Percentiles rank a stretch among this genome's conserved stretches.
phyloP scores from a whole-genome alignment of 306 rosid species.

The Medicago ruthenica region DNA sequence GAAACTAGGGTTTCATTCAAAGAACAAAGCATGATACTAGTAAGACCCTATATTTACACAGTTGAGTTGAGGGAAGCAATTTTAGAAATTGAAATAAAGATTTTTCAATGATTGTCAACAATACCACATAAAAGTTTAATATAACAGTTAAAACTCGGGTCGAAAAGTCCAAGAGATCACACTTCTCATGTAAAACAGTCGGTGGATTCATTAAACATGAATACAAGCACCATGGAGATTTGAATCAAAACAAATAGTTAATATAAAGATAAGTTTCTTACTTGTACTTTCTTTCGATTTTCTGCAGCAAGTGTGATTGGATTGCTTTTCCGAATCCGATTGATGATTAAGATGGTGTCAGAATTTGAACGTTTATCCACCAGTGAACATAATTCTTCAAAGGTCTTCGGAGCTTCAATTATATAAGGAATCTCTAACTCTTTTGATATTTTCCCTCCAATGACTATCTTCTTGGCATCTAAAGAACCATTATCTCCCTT shows the following conservation, averaged over 20 bases:
- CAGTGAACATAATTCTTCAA: conserved; percentile 69
- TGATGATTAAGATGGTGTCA: conserved; percentile 69
- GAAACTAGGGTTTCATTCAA: conserved; percentile 16
- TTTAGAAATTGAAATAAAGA: neutral
- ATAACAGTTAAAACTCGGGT: neutral
- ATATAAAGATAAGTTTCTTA: conserved; percentile 46
- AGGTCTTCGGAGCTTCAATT: conserved; percentile 86
- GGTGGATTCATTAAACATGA: neutral
- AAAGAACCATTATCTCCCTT: conserved; percentile 48
- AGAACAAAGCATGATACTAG: conserved; percentile 8
- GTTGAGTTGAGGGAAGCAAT: conserved; percentile 20
- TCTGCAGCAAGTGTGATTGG: conserved; percentile 83
- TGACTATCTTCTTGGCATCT: conserved; percentile 53
- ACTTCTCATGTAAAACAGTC: conserved; percentile 12
- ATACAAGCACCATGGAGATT: conserved; percentile 30
- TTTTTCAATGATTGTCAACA: conserved; percentile 11
- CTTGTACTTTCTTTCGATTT: conserved; percentile 92
- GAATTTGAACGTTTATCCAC: conserved; percentile 61
- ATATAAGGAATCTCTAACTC: conserved; percentile 74
- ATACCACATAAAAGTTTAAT: conserved; percentile 5
- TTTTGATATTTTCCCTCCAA: conserved; percentile 51
- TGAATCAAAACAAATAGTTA: conserved; percentile 13
- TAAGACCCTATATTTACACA: neutral
- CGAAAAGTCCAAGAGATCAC: conserved; percentile 10
- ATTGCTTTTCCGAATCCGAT: conserved; percentile 82